Percentiles rank a stretch among this genome's conserved stretches.
Conservation (phyloP, 164 flowering plant genomes). For the Vitis rotundifolia region DNA sequence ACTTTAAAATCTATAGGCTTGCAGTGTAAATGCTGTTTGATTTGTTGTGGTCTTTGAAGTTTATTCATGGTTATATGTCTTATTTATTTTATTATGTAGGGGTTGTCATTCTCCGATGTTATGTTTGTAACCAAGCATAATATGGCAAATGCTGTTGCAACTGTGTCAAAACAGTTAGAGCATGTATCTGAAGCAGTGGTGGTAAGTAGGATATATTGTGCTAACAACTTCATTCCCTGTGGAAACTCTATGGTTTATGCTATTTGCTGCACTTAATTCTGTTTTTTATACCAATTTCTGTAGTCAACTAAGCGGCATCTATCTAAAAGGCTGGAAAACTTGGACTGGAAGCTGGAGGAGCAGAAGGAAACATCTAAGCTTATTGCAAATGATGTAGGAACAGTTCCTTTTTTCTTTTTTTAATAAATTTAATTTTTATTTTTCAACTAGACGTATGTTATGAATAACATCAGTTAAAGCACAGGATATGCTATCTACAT, state of each 20-base stretch:
- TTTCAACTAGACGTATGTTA: not conserved
- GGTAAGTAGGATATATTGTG: constrained; percentile 39
- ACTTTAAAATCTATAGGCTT: not conserved
- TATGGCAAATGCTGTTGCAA: constrained; percentile 77
- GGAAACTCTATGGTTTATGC: not conserved
- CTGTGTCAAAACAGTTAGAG: constrained; percentile 81
- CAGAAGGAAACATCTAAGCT: constrained; percentile 58
- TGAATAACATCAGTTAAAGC: not conserved
- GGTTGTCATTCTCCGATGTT: constrained; percentile 78
- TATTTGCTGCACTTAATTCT: not conserved
- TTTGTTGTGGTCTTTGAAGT: not conserved
- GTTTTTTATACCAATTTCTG: constrained; percentile 6
- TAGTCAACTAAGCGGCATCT: constrained; percentile 77
- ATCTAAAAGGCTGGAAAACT: constrained; percentile 54
- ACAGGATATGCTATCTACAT: not conserved
- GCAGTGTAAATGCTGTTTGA: not conserved
- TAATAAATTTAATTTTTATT: not conserved
- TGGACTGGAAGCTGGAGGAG: constrained; percentile 80
- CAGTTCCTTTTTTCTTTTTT: not conserved
- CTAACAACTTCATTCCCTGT: not conserved
- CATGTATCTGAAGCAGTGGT: constrained; percentile 61
- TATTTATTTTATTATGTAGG: constrained; percentile 42
- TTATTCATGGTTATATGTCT: too few species aligned
- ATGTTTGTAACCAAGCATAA: constrained; percentile 88
- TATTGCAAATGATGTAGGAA: constrained; percentile 53